phyloP scores from a whole-genome alignment of 331 rosid species.

The Malus hybrid region DNA sequence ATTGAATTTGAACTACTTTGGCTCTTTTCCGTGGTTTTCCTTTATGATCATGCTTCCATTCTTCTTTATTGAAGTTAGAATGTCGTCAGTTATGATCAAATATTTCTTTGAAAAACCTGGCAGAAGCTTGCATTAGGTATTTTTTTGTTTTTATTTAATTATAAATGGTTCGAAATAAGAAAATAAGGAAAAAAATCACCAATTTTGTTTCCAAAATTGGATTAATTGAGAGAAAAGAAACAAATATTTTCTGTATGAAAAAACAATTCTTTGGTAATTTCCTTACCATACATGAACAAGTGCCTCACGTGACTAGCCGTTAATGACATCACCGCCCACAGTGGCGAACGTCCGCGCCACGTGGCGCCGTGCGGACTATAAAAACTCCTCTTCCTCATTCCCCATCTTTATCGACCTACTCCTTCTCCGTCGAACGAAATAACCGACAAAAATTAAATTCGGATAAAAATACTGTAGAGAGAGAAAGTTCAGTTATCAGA shows the following conservation, averaged over 20 bases:
- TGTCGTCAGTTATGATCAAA: no score
- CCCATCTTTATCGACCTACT: constrained; percentile 9
- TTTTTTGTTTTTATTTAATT: no score
- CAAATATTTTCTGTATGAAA: not conserved
- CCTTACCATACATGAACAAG: not conserved
- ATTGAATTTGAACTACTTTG: no score
- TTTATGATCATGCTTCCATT: no score
- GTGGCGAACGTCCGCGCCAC: constrained; percentile 31
- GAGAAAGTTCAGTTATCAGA: not conserved
- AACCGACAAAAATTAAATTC: not conserved
- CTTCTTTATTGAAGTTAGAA: no score
- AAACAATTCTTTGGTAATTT: not conserved
- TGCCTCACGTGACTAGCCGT: constrained; percentile 19
- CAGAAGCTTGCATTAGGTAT: no score
- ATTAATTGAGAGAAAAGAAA: not conserved
- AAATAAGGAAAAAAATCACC: no score
- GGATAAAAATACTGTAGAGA: no score
- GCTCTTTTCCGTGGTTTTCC: no score
- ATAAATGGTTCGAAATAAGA: no score
- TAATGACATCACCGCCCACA: constrained; percentile 18
- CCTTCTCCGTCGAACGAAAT: constrained; percentile 23
- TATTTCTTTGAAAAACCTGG: accelerated
- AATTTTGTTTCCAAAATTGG: no score
- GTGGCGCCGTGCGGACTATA: constrained; percentile 39
- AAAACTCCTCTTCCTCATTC: not conserved